Base-by-base conservation (phyloP, 257 asterid genomes). In the Schizonepeta tenuifolia region DNA sequence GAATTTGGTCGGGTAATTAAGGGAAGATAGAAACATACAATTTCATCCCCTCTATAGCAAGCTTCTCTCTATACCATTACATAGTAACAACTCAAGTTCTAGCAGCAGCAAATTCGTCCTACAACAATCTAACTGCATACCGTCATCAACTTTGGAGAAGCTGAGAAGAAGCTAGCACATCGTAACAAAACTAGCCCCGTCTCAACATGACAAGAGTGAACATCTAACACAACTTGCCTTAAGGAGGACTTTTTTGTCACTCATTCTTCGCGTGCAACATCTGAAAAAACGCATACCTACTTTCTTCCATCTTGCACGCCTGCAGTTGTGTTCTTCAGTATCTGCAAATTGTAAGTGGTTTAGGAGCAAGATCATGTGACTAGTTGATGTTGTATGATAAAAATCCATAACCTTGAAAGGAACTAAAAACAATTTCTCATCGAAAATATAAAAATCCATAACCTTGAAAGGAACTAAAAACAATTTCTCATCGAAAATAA, bases 261-360 rank as follows among this genome's bases (percentile, higher is more conserved):
- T 4, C 62, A 6, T 56, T 56, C 62, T 22, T 56, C 4, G 17
- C 20, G 7, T 17, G 41, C 43, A 38, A 35, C 21, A 22, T 57
- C 41, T 14, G 15, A 33, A 53, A 10, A 50, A 17, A 51, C 0
- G 0, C 14, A 0, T n/a, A 11, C 33, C 72, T 83, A 83, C 75
- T 83, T 77, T 71, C 83, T 58, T 21, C 81, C 83, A 55, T 80
- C 87, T 72, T 77, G 79, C 9, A 79, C 65, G 41, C 85, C 81
- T 41, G 83, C 77, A 10, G 87, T 83, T 12, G 87, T 83, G 83
- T 83, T 83, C 83, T 83, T 83, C 75, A 83, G 71, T 77, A 83
- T 83, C 87, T 83, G 87, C 69, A 64, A 11, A 49, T 40, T 60
- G 66, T 4, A 58, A 59, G 20, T 28, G 10, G 5, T 51, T 70